phyloP scores from a whole-genome alignment of 352 stramenopile genomes.

The Phytophthora niederhauseri region DNA sequence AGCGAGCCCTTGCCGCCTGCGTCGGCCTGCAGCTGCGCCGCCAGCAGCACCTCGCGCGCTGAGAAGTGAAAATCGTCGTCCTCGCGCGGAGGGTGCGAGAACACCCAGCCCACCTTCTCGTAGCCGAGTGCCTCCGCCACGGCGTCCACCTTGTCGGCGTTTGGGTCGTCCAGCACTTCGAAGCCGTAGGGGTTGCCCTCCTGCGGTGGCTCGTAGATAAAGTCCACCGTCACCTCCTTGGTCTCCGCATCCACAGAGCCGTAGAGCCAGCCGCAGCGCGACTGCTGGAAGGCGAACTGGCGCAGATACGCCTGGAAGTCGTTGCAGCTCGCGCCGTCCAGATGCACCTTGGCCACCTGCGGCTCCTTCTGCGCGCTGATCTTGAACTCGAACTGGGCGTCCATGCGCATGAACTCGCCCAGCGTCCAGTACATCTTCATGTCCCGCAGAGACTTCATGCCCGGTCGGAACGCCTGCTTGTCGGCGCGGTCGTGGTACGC shows the following conservation, averaged over 20 bases:
- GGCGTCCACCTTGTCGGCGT: constrained; percentile 82
- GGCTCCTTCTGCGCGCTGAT: constrained; percentile 94
- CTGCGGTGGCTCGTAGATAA: constrained; percentile 97
- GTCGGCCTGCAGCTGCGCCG: constrained; percentile 96
- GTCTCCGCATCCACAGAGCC: constrained; percentile 88
- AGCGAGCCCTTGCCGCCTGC: constrained; percentile 93
- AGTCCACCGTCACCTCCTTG: constrained; percentile 92
- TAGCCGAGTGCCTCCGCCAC: constrained; percentile 90
- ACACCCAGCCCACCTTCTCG: constrained; percentile 97
- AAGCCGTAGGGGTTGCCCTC: constrained; percentile 90
- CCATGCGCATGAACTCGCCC: constrained; percentile 97
- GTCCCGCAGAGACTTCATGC: constrained; percentile 94
- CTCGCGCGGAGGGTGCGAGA: constrained; percentile 96
- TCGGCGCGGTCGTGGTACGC: constrained; percentile 74
- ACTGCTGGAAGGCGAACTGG: constrained; percentile 94
- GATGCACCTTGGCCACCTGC: constrained; percentile 79
- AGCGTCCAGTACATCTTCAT: constrained; percentile 99
- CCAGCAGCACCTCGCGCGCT: constrained; percentile 89
- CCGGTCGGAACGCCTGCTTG: constrained; percentile 94
- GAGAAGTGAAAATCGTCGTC: constrained; percentile 96
- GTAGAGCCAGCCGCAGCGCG: constrained; percentile 95
- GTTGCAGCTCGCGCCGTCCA: constrained; percentile 90
- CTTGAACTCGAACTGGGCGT: constrained; percentile 98
- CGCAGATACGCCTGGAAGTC: constrained; percentile 93
- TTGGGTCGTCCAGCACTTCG: constrained; percentile 93